Evolutionary conservation across 257 asterid genomes (phyloP), one percentile per base, ranked within the genome.

Genomic region (Nicotiana paniculata): DNA sequence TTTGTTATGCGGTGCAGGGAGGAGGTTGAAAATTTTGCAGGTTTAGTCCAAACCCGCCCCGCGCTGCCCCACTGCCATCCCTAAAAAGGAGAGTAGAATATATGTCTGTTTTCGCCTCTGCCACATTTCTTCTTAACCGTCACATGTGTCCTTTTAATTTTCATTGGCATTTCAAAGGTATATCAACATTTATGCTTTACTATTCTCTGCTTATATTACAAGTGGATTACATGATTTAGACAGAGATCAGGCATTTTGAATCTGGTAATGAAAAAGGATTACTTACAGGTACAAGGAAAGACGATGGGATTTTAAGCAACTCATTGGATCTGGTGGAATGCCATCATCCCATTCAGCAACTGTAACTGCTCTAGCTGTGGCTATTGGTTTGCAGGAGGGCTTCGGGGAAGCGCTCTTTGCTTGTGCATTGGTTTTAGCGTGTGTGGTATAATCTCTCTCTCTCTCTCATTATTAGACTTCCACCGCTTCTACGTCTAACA

Each of bases 281-380:
- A 48, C 77, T 54, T 62, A 53, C 67, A 82, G 85, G 85, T 82
- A 76, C 63, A 82, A 82, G 77, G 82, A 82, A 63, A 75, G 81
- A 57, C 37, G 77, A 63, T 82, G 85, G 85, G 77, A 75, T 76
- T 61, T 77, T 16, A 82, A 63, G 64, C 79, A 62, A 77, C 79
- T 82, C 54, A 13, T 76, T 62, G 85, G 79, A 58, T 75, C 82
- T 48, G 85, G 85, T 62, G 85, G 85, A 62, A 82, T 76, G 85
- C 85, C 85, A 32, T 82, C 85, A 75, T 76, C 82, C 21, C 85
- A 82, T 82, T 82, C 85, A 37, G 77, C 85, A 76, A 82, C 82
- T 24, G 85, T 77, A 63, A 82, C 62, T 32, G 85, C 82, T 48
- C 68, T 82, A 76, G 82, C 85, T 16, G 82, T 48, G 70, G 76